Percentiles rank a stretch among this genome's conserved stretches.
Conservation (phyloP, 495 filamentous ascomycete genomes). For the Lindgomyces ingoldianus region DNA sequence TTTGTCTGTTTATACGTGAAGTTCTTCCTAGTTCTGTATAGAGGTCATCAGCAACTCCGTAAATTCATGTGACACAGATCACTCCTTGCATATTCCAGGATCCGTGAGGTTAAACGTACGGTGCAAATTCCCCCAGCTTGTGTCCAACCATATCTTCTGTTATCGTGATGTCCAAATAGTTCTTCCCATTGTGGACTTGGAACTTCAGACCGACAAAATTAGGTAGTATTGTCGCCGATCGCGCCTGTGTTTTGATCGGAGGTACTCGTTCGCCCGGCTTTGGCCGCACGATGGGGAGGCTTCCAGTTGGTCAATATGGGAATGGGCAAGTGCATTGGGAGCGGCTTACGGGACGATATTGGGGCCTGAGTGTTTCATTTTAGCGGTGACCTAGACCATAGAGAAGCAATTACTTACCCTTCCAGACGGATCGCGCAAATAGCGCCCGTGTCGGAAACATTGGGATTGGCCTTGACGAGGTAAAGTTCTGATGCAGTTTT, state of each 20-base stretch:
- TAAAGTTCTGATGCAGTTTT: conserved; percentile 12
- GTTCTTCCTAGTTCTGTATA: conserved; percentile 75
- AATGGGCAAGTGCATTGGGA: neutral
- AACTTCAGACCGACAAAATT: conserved; percentile 94
- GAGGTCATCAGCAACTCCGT: conserved; percentile 8
- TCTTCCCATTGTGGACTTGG: conserved; percentile 93
- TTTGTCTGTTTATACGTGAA: conserved; percentile 80
- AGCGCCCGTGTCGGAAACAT: conserved; percentile 66
- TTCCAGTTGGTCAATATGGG: conserved; percentile 37
- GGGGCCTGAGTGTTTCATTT: conserved; percentile 53
- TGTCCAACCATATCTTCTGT: conserved; percentile 99
- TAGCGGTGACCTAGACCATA: neutral
- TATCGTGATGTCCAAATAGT: conserved; percentile 81
- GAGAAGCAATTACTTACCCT: conserved; percentile 54
- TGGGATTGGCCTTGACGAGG: conserved; percentile 26
- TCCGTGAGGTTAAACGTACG: conserved; percentile 58
- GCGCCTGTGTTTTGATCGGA: conserved; percentile 85
- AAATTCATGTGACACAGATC: no score
- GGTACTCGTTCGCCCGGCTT: conserved; percentile 61
- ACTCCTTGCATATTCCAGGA: no score
- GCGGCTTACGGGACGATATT: conserved; percentile 69
- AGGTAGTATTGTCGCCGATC: conserved; percentile 89
- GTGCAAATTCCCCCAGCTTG: conserved; percentile 92
- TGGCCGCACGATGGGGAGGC: conserved; percentile 64
- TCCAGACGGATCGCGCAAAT: conserved; percentile 70